These are phyloP conservation scores for Rhododendron mucronatum DNA, from an alignment of 148 eudicot genomes.

Conservation along the genomic window DNA sequence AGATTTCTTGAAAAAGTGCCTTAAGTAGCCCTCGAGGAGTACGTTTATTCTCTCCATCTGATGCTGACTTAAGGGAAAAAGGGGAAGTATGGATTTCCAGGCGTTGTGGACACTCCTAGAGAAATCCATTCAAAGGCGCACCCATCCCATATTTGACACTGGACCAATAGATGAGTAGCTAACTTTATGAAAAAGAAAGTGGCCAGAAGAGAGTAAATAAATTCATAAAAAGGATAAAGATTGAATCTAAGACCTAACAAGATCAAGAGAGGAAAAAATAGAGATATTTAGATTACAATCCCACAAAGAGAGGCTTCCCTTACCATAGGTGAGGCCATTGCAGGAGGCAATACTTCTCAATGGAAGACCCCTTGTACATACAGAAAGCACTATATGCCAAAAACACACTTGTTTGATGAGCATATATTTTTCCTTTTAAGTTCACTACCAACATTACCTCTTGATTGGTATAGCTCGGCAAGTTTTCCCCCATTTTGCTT, in stretches of 20 bases:
- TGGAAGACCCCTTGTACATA: neutral
- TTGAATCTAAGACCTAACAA: neutral
- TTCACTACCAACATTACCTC: neutral
- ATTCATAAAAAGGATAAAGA: neutral
- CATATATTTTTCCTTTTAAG: neutral
- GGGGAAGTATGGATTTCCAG: neutral
- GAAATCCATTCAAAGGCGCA: neutral
- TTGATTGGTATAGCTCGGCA: neutral
- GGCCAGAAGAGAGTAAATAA: neutral
- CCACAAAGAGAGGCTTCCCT: neutral
- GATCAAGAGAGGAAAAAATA: neutral
- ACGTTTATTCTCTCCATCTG: too few species aligned
- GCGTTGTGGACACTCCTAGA: neutral
- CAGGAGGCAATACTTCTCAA: neutral
- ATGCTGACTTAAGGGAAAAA: neutral
- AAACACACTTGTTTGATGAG: neutral
- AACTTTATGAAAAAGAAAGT: neutral
- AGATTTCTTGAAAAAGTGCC: neutral
- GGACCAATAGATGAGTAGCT: neutral
- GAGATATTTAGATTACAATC: neutral
- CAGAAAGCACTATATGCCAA: neutral
- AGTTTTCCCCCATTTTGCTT: neutral
- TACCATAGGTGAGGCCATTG: neutral
- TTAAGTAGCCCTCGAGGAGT: too few species aligned
- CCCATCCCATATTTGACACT: neutral